Evolutionary conservation across 2,329 filamentous ascomycete genomes (phyloP), one percentile per base, ranked within the genome.

Genomic region (Coniosporium tulheliwenetii): DNA sequence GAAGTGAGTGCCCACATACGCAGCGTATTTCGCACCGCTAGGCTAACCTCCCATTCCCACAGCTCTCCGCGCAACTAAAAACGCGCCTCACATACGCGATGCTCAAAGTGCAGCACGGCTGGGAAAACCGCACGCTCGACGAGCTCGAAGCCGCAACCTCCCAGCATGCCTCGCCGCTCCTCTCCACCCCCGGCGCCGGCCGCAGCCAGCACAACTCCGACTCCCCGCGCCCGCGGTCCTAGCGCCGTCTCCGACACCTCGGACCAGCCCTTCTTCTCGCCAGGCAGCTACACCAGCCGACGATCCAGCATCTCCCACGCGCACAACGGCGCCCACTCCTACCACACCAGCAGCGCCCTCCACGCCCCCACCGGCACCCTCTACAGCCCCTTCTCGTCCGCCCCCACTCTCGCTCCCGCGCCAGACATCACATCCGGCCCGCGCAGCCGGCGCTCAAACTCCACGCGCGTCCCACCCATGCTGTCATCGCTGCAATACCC

Each of bases 21-120:
- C 36, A 15, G 12, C 14, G 9, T 16, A 30, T 39, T 26, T 26
- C 4, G 19, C 19, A 7, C 19, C 19, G 7, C 19, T 7, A 26
- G 19, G 34, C 38, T 49, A 31, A 46, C 50, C 43, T 52, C 46
- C 40, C 39, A 19, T 35, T 44, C 38, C 45, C 51, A 37, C 56
- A 86, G 81, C 65, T 85, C 41, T 85, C 84, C 34, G 75, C 79
- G 41, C 82, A 89, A 54, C 71, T 96, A 40, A 81, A 80, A 55
- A 79, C 85, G 39, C 81, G 85, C 51, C 71, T 96, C 26, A 85
- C 85, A 5, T 95, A 95, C 59, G 89, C 89, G 47, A 91, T 93
- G 73, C 73, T 93, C 55, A 95, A 94, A 60, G 82, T 95, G 34
- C 85, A 85, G 56, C 79, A 93, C 54, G 85, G 85, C 43, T 91